Evolutionary conservation across 176 grass and related monocot genomes (phyloP).

Genomic region (Cenchrus purpureus): DNA sequence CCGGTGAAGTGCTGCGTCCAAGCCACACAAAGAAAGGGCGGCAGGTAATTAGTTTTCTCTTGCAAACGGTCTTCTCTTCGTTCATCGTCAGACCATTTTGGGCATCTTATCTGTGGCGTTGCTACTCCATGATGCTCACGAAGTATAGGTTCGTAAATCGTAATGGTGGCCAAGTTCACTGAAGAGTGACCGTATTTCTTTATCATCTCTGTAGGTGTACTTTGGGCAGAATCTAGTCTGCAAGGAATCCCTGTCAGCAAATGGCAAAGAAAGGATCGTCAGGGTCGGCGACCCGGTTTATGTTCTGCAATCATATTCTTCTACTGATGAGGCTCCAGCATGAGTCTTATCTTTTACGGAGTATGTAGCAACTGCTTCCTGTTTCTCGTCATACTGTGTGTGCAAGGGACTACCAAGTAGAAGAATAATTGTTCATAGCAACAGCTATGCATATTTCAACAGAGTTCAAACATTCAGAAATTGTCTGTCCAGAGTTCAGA

Average conservation of each 20-base stretch:
- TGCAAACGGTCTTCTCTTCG: background rate
- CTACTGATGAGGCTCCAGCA: background rate
- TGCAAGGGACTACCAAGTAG: background rate
- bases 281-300: background rate
- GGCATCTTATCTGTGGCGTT: background rate
- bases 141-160: background rate
- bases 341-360: background rate
- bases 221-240: slow-evolving; percentile 90
- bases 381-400: background rate
- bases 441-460: background rate
- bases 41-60: slow-evolving; percentile 37
- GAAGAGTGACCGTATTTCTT: background rate
- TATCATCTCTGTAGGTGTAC: slow-evolving; percentile 52
- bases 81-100: background rate
- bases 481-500: background rate
- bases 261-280: background rate
- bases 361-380: background rate
- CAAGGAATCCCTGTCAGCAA: slow-evolving; percentile 49
- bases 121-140: background rate
- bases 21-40: slow-evolving; percentile 61
- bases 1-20: slow-evolving; percentile 60
- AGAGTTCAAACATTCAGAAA: background rate
- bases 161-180: background rate
- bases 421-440: background rate
- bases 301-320: background rate